Base-by-base conservation (phyloP, 2,329 filamentous ascomycete genomes). In the Ophiostoma ulmi region DNA sequence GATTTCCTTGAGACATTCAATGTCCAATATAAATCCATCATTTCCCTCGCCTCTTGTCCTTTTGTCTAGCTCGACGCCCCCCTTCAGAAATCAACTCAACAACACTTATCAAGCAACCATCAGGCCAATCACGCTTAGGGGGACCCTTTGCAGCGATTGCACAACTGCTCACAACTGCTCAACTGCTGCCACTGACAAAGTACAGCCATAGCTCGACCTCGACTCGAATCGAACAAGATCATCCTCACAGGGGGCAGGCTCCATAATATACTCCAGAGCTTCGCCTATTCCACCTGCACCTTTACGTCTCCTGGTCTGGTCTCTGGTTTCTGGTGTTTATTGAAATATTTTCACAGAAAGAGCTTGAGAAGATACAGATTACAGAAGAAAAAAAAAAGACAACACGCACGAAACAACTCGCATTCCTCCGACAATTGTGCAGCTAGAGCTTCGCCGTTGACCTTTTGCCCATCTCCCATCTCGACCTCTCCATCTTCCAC, bases 251-350 rank as follows among this genome's bases (percentile, higher is more conserved):
- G 58, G 58, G 58, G n/a, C 52, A 58, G 52, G 52, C 52, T 58
- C 52, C 52, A 58, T 58, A 58, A 31, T 58, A 44, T 44, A 58
- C 22, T 36, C 58, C 58, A 31, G n/a, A 58, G 52, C 52, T 58
- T 64, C 58, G 58, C 26, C 58, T 64, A 31, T 64, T 31, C 3
- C 48, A 35, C 31, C 58, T 35, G 14, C 6, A 35, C 58, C 14
- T 26, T 39, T 7, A 48, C 44, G 44, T 48, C 44, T 48, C 44
- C 44, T 48, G 44, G 44, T 13, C 8, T 48, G 44, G 41, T 48
- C 17, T 20, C 8, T 48, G 44, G 41, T 48, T 5, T 20, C 44
- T 48, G 17, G 44, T 48, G 44, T 48, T 48, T 20, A 48, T 48
- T 48, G 20, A 44, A 14, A 44, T 13, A 44, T 44, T 44, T 44